Evolutionary conservation across 1,284 basidiomycete species (phyloP).

Genomic region (Ceratobasidium theobromae): DNA sequence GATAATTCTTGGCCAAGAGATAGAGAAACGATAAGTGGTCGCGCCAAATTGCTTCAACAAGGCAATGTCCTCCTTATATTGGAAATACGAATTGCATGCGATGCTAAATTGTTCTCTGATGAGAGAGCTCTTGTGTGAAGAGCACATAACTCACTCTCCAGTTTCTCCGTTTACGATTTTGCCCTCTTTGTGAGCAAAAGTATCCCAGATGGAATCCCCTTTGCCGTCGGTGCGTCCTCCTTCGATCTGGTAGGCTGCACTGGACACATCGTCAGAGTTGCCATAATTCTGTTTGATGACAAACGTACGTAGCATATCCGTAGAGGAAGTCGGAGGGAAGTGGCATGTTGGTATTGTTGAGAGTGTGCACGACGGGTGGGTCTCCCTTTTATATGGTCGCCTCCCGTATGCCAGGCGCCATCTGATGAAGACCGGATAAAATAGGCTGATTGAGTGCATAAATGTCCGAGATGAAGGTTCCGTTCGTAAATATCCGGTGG

Average conservation of each 20-base stretch:
- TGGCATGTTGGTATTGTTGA: background rate
- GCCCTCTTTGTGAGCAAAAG: background rate
- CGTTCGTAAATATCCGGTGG: no score
- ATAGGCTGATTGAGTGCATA: no score
- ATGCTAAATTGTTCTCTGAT: conserved; percentile 42
- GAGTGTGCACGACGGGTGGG: background rate
- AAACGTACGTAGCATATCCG: conserved; percentile 17
- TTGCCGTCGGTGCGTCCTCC: conserved; percentile 15
- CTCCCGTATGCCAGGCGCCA: background rate
- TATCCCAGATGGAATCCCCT: conserved; percentile 28
- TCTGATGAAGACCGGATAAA: no score
- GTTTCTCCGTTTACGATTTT: conserved; percentile 15
- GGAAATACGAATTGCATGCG: conserved; percentile 67
- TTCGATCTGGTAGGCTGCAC: conserved; percentile 28
- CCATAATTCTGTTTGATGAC: no score
- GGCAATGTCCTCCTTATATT: conserved; percentile 67
- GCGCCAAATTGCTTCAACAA: conserved; percentile 60
- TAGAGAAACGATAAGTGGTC: conserved; percentile 62
- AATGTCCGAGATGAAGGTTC: no score
- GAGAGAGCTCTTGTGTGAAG: background rate
- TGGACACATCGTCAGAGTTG: background rate
- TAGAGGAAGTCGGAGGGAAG: conserved; percentile 10
- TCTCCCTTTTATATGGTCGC: background rate
- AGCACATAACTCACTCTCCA: conserved; percentile 1
- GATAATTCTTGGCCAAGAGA: conserved; percentile 73